A percentile compares a stretch with the other conserved stretches of the same genome.
phyloP scores from a whole-genome alignment of 768 basidiomycete genomes.

The Termitomyces sp. region DNA sequence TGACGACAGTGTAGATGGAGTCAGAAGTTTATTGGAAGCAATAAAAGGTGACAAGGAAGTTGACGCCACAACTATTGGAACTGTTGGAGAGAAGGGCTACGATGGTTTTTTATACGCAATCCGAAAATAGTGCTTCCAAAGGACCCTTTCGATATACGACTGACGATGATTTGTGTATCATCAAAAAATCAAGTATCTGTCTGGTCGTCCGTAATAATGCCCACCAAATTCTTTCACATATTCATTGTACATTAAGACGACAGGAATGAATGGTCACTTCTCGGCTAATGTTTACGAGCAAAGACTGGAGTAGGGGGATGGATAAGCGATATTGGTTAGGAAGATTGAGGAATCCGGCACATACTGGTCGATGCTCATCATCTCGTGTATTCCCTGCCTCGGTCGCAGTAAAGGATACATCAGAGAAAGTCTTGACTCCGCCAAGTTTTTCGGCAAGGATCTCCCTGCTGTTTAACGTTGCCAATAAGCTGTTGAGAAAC shows the following conservation, averaged over 20 bases:
- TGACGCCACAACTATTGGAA: conserved; percentile 44
- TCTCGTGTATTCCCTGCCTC: neutral
- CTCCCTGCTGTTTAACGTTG: conserved; percentile 22
- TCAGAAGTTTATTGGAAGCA: conserved; percentile 36
- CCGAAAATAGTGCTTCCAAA: conserved; percentile 19
- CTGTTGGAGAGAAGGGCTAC: conserved; percentile 46
- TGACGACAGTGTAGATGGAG: conserved; percentile 35
- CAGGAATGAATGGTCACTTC: neutral
- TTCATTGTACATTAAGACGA: neutral
- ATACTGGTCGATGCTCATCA: conserved; percentile 1
- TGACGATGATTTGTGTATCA: neutral
- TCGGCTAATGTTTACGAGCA: conserved; percentile 11
- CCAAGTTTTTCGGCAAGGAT: conserved; percentile 16
- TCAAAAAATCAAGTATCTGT: neutral
- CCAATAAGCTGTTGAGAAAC: conserved; percentile 26
- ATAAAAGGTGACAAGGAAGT: conserved; percentile 46
- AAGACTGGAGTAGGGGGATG: neutral
- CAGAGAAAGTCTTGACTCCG: conserved; percentile 13
- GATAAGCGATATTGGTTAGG: neutral
- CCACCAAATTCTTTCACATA: neutral
- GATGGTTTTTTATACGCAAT: conserved; percentile 49
- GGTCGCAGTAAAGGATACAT: neutral
- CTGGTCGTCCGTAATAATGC: neutral
- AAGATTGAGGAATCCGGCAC: neutral
- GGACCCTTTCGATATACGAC: neutral